Conservation (phyloP, 192 early-diverging fungal genomes). For the Dispira simplex region DNA sequence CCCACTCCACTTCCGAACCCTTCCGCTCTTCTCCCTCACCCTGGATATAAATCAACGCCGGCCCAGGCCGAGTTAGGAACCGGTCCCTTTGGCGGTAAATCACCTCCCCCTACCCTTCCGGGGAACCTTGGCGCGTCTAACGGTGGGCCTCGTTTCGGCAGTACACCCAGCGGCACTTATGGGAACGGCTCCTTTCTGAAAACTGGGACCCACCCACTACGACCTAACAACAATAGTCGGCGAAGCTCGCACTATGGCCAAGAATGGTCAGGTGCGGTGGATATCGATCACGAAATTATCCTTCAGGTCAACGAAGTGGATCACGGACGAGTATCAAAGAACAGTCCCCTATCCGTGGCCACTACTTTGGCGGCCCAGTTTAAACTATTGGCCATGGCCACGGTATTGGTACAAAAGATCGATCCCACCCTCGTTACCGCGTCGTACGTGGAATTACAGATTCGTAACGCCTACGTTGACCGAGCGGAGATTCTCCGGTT, state of each 20-base stretch:
- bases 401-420: slow-evolving; percentile 35
- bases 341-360: slow-evolving; percentile 20
- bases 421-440: slow-evolving; percentile 48
- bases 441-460: slow-evolving; percentile 70
- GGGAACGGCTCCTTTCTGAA: slow-evolving; percentile 1
- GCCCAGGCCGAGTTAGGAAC: not conserved
- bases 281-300: slow-evolving; percentile 20
- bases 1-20: slow-evolving; percentile 1
- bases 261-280: slow-evolving; percentile 14
- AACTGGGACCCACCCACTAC: not conserved
- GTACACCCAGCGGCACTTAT: slow-evolving; percentile 2
- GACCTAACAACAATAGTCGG: not conserved
- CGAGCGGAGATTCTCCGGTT: slow-evolving; percentile 91
- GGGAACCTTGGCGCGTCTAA: slow-evolving; percentile 6
- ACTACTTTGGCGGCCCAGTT: slow-evolving; percentile 20
- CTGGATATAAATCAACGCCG: too few relatives aligned
- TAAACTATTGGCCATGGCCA: slow-evolving; percentile 19
- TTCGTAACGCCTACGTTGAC: slow-evolving; percentile 84
- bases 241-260: slow-evolving; percentile 10
- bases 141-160: not conserved
- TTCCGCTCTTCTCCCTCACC: not conserved
- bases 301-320: slow-evolving; percentile 25
- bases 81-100: not conserved
- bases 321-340: slow-evolving; percentile 19
- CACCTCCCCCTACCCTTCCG: slow-evolving; percentile 9